Percentiles rank a stretch among this genome's conserved stretches.
These are phyloP conservation scores for Agrocybe praecox DNA, from an alignment of 768 basidiomycete species.

Conservation along the genomic window DNA sequence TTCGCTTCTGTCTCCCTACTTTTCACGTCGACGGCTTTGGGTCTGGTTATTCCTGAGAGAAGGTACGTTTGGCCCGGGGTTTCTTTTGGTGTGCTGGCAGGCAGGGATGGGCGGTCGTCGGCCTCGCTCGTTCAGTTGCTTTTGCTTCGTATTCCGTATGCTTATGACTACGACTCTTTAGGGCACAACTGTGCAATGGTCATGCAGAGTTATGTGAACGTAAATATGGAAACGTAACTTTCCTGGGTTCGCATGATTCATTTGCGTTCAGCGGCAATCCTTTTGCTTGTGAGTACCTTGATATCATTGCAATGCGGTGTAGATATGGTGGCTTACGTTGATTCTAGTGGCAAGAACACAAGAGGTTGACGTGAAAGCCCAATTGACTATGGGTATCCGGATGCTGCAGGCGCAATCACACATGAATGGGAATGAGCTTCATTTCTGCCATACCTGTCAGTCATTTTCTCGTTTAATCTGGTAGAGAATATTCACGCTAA, in stretches of 20 bases:
- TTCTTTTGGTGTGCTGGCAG: background rate
- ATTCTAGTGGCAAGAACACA: conserved; percentile 46
- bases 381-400: conserved; percentile 49
- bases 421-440: conserved; percentile 43
- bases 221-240: conserved; percentile 53
- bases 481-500: background rate
- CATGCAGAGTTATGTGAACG: conserved; percentile 60
- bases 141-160: background rate
- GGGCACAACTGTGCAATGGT: conserved; percentile 61
- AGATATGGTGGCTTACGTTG: background rate
- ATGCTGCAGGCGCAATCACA: conserved; percentile 59
- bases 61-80: conserved; percentile 15
- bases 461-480: conserved; percentile 4
- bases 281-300: conserved; percentile 41
- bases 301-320: background rate
- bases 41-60: conserved; percentile 18
- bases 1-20: conserved; percentile 17
- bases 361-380: conserved; percentile 46
- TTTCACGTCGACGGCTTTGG: conserved; percentile 14
- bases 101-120: background rate
- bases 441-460: conserved; percentile 70
- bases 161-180: conserved; percentile 11
- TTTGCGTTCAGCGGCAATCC: conserved; percentile 52
- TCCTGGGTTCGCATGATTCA: conserved; percentile 56
- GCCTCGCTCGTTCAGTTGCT: too few species aligned